phyloP scores from a whole-genome alignment of 768 basidiomycete genomes.

The Daedalea quercina region DNA sequence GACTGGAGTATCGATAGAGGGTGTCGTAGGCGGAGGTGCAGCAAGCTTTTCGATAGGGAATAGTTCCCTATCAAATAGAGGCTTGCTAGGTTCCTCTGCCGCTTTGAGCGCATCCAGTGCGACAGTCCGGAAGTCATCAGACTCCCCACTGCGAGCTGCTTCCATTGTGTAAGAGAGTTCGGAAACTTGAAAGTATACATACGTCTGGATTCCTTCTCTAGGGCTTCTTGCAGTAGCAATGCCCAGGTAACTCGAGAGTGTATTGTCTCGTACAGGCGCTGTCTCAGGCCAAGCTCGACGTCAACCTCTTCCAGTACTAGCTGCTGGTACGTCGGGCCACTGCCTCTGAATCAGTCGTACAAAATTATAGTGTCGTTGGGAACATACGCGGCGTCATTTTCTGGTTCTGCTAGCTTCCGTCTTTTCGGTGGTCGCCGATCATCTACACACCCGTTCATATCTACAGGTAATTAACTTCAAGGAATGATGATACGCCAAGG shows the following conservation, averaged over 20 bases:
- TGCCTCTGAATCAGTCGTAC: not conserved
- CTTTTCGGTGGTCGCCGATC: conserved; percentile 8
- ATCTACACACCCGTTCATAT: not conserved
- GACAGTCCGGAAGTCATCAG: conserved; percentile 29
- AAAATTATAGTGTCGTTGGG: not conserved
- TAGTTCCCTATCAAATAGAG: conserved; percentile 30
- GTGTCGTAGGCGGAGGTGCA: conserved; percentile 14
- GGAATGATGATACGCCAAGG: too few relatives aligned
- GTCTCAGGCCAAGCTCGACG: conserved; percentile 36
- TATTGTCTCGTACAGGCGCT: conserved; percentile 34
- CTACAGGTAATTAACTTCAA: too few relatives aligned
- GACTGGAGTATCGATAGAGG: not conserved
- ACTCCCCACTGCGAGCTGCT: not conserved
- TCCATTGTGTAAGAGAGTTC: not conserved
- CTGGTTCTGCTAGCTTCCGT: not conserved
- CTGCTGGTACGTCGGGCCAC: conserved; percentile 9
- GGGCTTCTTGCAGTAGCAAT: conserved; percentile 30
- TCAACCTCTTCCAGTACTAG: conserved; percentile 34
- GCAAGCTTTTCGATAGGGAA: conserved; percentile 14
- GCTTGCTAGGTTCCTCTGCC: conserved; percentile 31
- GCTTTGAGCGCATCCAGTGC: conserved; percentile 37
- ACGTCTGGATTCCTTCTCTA: conserved; percentile 17
- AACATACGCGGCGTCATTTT: not conserved
- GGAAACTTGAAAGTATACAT: conserved; percentile 2
- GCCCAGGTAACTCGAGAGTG: conserved; percentile 43